phyloP scores from a whole-genome alignment of 805 yeast species.

The Pichia cephalocereana region DNA sequence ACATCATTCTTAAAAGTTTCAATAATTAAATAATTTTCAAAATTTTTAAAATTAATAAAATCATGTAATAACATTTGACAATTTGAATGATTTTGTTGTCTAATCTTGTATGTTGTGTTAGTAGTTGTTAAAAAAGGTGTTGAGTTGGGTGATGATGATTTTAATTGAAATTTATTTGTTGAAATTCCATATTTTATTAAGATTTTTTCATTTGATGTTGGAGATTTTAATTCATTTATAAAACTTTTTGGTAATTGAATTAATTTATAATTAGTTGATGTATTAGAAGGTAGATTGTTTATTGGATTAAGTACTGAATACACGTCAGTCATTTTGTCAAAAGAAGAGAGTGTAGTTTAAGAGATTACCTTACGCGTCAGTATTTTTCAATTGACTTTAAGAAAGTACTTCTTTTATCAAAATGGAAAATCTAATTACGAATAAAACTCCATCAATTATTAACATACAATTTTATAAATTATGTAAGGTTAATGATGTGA shows the following conservation, averaged over 20 bases:
- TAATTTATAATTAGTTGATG: slow-evolving; percentile 1
- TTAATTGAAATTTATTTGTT: slow-evolving; percentile 6
- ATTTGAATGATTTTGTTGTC: slow-evolving; percentile 84
- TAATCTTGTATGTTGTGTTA: slow-evolving; percentile 49
- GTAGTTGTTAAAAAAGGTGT: slow-evolving; percentile 53
- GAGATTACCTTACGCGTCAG: too few relatives aligned
- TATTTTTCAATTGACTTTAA: too few relatives aligned
- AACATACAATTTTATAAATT: too few relatives aligned
- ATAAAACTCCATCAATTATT: too few relatives aligned
- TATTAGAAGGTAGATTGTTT: neutral
- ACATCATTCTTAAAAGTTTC: neutral
- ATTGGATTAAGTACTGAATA: slow-evolving; percentile 18
- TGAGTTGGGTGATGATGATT: slow-evolving; percentile 9
- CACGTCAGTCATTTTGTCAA: slow-evolving; percentile 16
- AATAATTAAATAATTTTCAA: slow-evolving; percentile 6
- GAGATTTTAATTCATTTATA: slow-evolving; percentile 12
- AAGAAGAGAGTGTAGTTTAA: too few relatives aligned
- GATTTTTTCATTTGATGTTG: neutral
- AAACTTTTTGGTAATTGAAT: slow-evolving; percentile 6
- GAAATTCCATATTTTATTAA: neutral
- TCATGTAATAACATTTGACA: slow-evolving; percentile 47
- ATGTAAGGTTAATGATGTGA: too few relatives aligned
- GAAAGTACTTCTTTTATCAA: too few relatives aligned
- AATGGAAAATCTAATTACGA: too few relatives aligned
- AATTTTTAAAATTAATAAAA: slow-evolving; percentile 1